Evolutionary conservation across 352 stramenopile genomes (phyloP).

Genomic region (Phytophthora sansomeana): DNA sequence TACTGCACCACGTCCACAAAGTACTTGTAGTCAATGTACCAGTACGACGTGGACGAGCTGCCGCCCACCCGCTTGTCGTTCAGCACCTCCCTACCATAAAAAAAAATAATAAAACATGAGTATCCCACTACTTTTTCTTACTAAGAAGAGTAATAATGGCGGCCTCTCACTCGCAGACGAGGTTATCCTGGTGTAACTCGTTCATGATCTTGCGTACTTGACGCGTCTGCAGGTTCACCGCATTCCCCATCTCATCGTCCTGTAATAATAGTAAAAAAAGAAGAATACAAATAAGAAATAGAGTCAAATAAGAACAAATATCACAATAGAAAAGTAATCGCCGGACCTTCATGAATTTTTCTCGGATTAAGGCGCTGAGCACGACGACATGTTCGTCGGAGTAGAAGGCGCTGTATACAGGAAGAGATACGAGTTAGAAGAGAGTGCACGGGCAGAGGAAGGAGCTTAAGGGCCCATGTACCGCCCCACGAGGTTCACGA

Average conservation of each 20-base stretch:
- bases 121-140: too few species aligned
- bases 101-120: conserved; percentile 4
- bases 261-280: conserved; percentile 25
- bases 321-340: background rate
- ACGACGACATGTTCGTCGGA: conserved; percentile 91
- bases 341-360: conserved; percentile 89
- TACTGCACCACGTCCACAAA: conserved; percentile 92
- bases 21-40: conserved; percentile 95
- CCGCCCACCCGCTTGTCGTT: conserved; percentile 88
- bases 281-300: background rate
- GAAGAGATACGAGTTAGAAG: conserved; percentile 1
- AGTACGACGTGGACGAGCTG: conserved; percentile 90
- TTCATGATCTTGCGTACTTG: conserved; percentile 92
- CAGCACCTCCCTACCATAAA: conserved; percentile 70
- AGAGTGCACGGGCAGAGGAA: background rate
- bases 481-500: conserved; percentile 85
- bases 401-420: conserved; percentile 77
- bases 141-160: background rate
- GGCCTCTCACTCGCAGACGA: conserved; percentile 83
- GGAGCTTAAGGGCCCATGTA: conserved; percentile 30
- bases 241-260: conserved; percentile 90
- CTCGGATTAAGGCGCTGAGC: conserved; percentile 81
- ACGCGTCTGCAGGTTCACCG: conserved; percentile 88
- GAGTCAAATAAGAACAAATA: conserved; percentile 10
- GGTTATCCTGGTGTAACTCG: conserved; percentile 85